Evolutionary conservation across 768 basidiomycete genomes (phyloP).

Genomic region (Rhodotorula babjevae): DNA sequence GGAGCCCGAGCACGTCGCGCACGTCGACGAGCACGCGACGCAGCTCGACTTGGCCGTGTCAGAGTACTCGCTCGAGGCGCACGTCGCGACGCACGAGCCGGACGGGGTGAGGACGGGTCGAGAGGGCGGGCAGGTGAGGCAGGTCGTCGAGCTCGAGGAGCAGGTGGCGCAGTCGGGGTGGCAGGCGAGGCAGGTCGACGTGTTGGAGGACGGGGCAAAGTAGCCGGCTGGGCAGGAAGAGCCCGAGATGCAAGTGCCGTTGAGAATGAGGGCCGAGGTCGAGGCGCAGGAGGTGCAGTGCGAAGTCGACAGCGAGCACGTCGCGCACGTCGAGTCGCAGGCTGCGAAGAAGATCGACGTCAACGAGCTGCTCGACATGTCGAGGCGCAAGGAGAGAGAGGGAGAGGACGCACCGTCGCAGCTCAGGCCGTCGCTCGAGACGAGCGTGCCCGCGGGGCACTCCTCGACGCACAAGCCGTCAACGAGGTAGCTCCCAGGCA

Average conservation of each 20-base stretch:
- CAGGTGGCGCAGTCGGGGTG: constrained; percentile 72
- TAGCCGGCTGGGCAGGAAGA: constrained; percentile 67
- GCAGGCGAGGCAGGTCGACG: constrained; percentile 64
- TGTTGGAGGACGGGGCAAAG: constrained; percentile 55
- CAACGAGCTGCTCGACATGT: background rate
- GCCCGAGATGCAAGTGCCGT: constrained; percentile 62
- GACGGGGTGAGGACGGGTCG: constrained; percentile 37
- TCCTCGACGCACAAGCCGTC: constrained; percentile 63
- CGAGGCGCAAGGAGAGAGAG: too few species aligned
- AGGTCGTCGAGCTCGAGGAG: constrained; percentile 9
- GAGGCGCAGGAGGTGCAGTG: constrained; percentile 69
- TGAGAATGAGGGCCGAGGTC: constrained; percentile 57
- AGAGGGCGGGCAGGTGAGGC: constrained; percentile 36
- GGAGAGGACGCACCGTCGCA: constrained; percentile 60
- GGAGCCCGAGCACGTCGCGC: constrained; percentile 62
- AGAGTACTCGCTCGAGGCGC: constrained; percentile 32
- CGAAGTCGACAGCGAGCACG: constrained; percentile 62
- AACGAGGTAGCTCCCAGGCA: constrained; percentile 69
- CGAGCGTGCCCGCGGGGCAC: constrained; percentile 70
- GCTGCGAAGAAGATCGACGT: constrained; percentile 47
- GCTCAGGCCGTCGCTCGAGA: constrained; percentile 63
- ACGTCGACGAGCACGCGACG: constrained; percentile 17
- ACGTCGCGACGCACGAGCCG: constrained; percentile 32
- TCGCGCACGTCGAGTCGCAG: constrained; percentile 68
- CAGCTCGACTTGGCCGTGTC: constrained; percentile 28